Evolutionary conservation across 257 asterid species (phyloP).

Genomic region (Nicotiana benthamiana): DNA sequence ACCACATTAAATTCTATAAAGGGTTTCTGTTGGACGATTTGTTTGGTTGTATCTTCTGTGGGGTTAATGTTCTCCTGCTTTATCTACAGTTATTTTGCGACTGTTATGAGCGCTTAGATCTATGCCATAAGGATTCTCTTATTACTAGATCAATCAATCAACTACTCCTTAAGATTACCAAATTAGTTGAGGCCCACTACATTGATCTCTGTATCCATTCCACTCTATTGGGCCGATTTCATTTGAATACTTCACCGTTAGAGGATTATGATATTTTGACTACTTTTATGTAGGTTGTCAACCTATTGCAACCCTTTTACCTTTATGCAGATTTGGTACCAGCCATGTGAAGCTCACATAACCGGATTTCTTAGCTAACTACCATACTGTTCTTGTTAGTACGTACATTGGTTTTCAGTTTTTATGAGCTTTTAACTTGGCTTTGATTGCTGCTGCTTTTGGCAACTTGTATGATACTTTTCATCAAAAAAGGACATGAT

Average conservation of each 20-base stretch:
- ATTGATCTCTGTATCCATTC: not conserved
- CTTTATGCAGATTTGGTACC: not conserved
- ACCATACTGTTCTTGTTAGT: constrained; percentile 1
- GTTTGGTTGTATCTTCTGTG: not conserved
- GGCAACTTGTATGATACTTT: not conserved
- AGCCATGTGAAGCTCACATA: not conserved
- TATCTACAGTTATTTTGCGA: not conserved
- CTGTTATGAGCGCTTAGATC: not conserved
- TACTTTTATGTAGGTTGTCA: not conserved
- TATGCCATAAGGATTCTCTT: not conserved
- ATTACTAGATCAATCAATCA: not conserved
- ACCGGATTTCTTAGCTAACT: not conserved
- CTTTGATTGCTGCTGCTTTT: not conserved
- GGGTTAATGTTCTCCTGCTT: not conserved
- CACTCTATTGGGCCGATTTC: not conserved
- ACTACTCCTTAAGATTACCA: not conserved
- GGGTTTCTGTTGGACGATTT: not conserved
- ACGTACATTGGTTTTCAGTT: not conserved
- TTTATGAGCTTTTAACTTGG: not conserved
- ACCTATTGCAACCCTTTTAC: not conserved
- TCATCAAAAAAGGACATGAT: not conserved
- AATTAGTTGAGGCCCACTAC: not conserved
- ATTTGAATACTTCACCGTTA: not conserved
- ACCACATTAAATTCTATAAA: not conserved
- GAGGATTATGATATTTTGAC: not conserved